Evolutionary conservation across 495 filamentous ascomycete species (phyloP), one percentile per base, ranked within the genome.

Genomic region (Penicilliopsis zonata): DNA sequence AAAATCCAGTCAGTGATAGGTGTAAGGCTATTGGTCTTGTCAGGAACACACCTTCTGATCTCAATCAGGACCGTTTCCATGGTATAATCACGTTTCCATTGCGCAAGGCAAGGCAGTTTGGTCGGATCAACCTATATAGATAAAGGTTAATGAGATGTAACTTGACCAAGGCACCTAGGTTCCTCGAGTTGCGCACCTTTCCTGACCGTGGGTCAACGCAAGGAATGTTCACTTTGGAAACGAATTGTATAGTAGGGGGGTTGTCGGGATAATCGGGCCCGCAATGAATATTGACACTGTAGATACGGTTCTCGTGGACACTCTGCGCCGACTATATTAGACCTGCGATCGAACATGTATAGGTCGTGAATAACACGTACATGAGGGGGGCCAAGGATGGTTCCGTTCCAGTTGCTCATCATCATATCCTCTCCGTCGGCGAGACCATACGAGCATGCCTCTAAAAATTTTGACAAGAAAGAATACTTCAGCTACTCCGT

Each of bases 381-480:
- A 54, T 98, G 92, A 46, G 92, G 90, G 44, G 90, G 90, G 0
- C 90, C 90, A 30, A 95, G 76, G 42, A 98, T 95, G 1, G 90
- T 96, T 31, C 86, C 90, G 42, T 92, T 93, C 90, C 90, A 98
- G 71, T 94, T 85, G 38, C 83, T 84, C 87, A 98, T 94, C 60
- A 87, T 75, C 46, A 95, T 72, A 47, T 98, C 90, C 49, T 94
- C 88, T 16, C 85, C 83, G 58, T 96, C 84, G 33, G 83, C 83
- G 25, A 96, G 76, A 46, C 90, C 90, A 43, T 95, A 96, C 3
- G 90, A 96, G 67, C 86, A 94, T 33, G 87, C 86, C 64, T 94
- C 90, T 94, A 47, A 36, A 38, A 46, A 28, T 18, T 6, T 30
- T 20, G 15, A 31, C 22, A 34, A 30, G 9, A 41, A 35, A 9